A percentile compares a stretch with the other conserved stretches of the same genome.
These are phyloP conservation scores for Dissophora ornata DNA, from an alignment of 192 early-diverging fungal genomes.

Conservation along the genomic window DNA sequence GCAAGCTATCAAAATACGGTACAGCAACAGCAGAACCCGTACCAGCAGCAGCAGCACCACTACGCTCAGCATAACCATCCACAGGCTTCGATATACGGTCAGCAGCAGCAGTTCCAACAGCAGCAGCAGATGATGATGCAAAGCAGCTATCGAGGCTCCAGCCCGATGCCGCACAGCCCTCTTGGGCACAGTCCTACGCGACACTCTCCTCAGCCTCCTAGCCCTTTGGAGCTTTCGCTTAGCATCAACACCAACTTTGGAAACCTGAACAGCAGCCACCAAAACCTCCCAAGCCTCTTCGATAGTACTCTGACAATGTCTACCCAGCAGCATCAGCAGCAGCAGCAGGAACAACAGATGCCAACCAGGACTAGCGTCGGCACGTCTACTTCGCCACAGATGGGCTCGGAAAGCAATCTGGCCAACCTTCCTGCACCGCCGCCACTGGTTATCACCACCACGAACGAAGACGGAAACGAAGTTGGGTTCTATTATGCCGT, in stretches of 20 bases:
- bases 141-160: conserved; percentile 30
- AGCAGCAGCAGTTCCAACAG: conserved; percentile 3
- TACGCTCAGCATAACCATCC: conserved; percentile 14
- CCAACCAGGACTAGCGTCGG: conserved; percentile 23
- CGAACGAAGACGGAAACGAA: conserved; percentile 51
- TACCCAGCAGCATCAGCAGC: conserved; percentile 14
- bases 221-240: conserved; percentile 41
- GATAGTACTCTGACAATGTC: conserved; percentile 33
- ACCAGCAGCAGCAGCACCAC: conserved; percentile 17
- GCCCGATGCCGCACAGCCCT: conserved; percentile 35
- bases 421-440: conserved; percentile 7
- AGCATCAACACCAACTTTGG: conserved; percentile 44
- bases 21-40: conserved; percentile 19
- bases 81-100: neutral
- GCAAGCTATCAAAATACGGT: neutral
- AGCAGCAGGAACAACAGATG: conserved; percentile 18
- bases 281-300: conserved; percentile 38
- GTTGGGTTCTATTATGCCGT: conserved; percentile 52
- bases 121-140: conserved; percentile 4
- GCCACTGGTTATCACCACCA: conserved; percentile 48
- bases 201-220: conserved; percentile 39
- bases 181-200: conserved; percentile 20
- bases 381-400: conserved; percentile 40
- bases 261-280: conserved; percentile 21
- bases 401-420: conserved; percentile 14